A percentile compares a stretch with the other conserved stretches of the same genome.
phyloP scores from a whole-genome alignment of 108 stramenopile species.

The Bacterosira constricta region DNA sequence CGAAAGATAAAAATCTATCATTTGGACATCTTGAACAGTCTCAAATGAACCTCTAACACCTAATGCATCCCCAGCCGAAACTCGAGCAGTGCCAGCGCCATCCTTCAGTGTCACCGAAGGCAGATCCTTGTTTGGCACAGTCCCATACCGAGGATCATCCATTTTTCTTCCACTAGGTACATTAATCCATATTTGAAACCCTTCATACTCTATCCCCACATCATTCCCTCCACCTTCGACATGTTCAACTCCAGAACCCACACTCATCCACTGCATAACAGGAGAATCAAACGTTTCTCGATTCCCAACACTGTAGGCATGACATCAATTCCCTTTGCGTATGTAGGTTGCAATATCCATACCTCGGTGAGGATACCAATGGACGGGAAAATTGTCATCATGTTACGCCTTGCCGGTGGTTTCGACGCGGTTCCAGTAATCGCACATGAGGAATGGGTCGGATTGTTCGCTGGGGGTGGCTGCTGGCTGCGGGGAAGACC shows the following conservation, averaged over 20 bases:
- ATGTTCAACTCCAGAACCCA: constrained; percentile 59
- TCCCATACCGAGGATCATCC: constrained; percentile 59
- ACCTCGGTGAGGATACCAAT: constrained; percentile 68
- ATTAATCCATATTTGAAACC: constrained; percentile 66
- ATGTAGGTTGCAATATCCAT: constrained; percentile 61
- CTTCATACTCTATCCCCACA: constrained; percentile 23
- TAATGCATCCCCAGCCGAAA: constrained; percentile 44
- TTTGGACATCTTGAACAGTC: constrained; percentile 49
- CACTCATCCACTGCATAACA: constrained; percentile 70
- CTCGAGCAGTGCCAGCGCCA: constrained; percentile 27
- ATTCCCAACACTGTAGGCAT: constrained; percentile 61
- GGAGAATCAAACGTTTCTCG: constrained; percentile 58
- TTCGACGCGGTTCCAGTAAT: constrained; percentile 49
- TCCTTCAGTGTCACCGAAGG: constrained; percentile 21
- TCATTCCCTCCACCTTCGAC: constrained; percentile 59
- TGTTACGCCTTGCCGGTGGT: constrained; percentile 11
- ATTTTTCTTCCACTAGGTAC: constrained; percentile 43
- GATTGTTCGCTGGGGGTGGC: constrained; percentile 39
- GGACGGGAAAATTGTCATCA: constrained; percentile 59
- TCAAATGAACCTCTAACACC: constrained; percentile 34
- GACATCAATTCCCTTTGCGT: constrained; percentile 44
- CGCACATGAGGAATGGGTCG: constrained; percentile 77
- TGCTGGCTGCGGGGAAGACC: constrained; percentile 51
- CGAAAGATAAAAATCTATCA: constrained; percentile 50
- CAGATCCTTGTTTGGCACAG: constrained; percentile 48